A percentile compares a stretch with the other conserved stretches of the same genome.
Evolutionary conservation across 768 basidiomycete genomes (phyloP).

Genomic region (Psilocybe sp.): DNA sequence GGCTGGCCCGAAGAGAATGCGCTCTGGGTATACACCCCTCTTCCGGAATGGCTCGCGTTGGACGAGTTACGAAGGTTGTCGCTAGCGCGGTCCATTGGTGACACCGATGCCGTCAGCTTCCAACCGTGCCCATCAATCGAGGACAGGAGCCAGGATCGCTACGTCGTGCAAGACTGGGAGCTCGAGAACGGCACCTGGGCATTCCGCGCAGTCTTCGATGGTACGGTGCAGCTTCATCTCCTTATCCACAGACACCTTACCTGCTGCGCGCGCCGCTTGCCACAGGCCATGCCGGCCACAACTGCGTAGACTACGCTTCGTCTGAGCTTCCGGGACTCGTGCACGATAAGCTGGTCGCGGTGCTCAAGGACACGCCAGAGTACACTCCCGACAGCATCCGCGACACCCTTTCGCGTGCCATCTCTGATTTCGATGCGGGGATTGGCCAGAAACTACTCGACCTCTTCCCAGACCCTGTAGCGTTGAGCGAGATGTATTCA

Average conservation of each 20-base stretch:
- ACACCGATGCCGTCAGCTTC: conserved; percentile 40
- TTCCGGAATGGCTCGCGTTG: conserved; percentile 40
- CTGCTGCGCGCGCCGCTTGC: conserved; percentile 1
- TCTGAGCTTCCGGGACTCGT: conserved; percentile 30
- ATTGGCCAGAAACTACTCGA: conserved; percentile 34
- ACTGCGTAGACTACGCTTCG: conserved; percentile 40
- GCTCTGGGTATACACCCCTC: conserved; percentile 32
- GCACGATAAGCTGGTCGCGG: conserved; percentile 19
- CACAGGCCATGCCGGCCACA: conserved; percentile 44
- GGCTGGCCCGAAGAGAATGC: conserved; percentile 28
- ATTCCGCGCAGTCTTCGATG: conserved; percentile 48
- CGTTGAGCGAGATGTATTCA: conserved; percentile 31
- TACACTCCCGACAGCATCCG: conserved; percentile 22
- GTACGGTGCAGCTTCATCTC: conserved; percentile 20
- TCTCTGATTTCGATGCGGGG: conserved; percentile 35
- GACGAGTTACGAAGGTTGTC: conserved; percentile 39
- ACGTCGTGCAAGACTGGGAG: conserved; percentile 36
- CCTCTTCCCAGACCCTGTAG: conserved; percentile 38
- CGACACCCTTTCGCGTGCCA: conserved; percentile 29
- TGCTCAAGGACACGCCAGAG: conserved; percentile 5
- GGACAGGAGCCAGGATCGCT: conserved; percentile 44
- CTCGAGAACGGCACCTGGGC: conserved; percentile 37
- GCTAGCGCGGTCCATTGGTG: conserved; percentile 24
- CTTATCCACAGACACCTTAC: not conserved
- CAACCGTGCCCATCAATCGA: conserved; percentile 44